Percentiles rank a stretch among this genome's conserved stretches.
Conservation (phyloP, 179 eudicot species). For the Heliamphora pulchella region DNA sequence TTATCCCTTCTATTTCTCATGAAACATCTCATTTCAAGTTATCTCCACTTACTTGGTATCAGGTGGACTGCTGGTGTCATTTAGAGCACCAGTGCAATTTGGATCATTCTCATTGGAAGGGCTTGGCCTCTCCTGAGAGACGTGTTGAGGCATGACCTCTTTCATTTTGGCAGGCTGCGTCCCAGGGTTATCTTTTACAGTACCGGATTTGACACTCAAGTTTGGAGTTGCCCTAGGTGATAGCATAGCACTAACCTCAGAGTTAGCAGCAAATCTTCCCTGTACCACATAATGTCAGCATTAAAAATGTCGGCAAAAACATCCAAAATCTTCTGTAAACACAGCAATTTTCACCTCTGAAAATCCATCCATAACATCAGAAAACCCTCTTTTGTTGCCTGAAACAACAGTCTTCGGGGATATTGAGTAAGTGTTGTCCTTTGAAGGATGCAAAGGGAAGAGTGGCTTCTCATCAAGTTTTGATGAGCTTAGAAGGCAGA, state of each 20-base stretch:
- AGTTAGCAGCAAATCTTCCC: slow-evolving; percentile 24
- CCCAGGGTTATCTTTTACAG: slow-evolving; percentile 19
- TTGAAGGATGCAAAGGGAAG: slow-evolving; percentile 57
- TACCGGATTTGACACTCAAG: slow-evolving; percentile 18
- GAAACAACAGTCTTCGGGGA: slow-evolving; percentile 42
- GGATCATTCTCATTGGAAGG: slow-evolving; percentile 14
- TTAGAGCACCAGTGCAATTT: slow-evolving; percentile 17
- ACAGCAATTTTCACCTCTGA: slow-evolving; percentile 22
- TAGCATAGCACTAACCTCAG: slow-evolving; percentile 24
- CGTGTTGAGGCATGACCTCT: slow-evolving; percentile 21
- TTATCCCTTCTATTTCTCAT: not conserved
- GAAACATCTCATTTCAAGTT: not conserved
- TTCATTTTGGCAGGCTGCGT: slow-evolving; percentile 14
- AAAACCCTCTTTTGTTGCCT: slow-evolving; percentile 72
- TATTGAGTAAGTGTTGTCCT: slow-evolving; percentile 28
- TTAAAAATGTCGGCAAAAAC: slow-evolving; percentile 14
- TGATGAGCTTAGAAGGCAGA: slow-evolving; percentile 23
- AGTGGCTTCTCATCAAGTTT: slow-evolving; percentile 52
- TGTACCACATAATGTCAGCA: slow-evolving; percentile 25
- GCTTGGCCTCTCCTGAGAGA: slow-evolving; percentile 30
- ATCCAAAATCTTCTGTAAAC: slow-evolving; percentile 22
- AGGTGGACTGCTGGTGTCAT: slow-evolving; percentile 37
- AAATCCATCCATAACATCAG: slow-evolving; percentile 42
- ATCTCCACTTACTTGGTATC: slow-evolving; percentile 55
- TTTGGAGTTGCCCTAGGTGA: slow-evolving; percentile 19